Conservation (phyloP, 805 yeast species). For the Cyberlindnera subsufficiens region DNA sequence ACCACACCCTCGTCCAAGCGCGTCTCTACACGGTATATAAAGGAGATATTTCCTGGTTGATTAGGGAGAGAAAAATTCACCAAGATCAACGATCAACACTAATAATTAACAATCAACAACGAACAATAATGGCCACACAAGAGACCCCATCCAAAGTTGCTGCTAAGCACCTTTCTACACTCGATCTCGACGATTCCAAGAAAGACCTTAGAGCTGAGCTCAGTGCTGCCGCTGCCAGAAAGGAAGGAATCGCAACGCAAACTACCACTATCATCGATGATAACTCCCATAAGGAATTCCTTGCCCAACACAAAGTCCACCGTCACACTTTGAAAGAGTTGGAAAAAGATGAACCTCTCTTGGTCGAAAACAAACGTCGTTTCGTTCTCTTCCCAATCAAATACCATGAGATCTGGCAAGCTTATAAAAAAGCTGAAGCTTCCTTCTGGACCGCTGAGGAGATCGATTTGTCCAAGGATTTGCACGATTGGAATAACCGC, state of each 20-base stretch:
- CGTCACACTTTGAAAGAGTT: slow-evolving; percentile 66
- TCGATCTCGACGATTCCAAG: slow-evolving; percentile 42
- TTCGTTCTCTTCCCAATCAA: slow-evolving; percentile 94
- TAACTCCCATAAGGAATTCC: slow-evolving; percentile 47
- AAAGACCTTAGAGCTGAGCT: slow-evolving; percentile 38
- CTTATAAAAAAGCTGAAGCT: slow-evolving; percentile 98
- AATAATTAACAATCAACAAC: too few relatives aligned
- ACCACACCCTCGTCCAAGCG: too few relatives aligned
- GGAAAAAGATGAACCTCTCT: slow-evolving; percentile 87
- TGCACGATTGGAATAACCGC: slow-evolving; percentile 85
- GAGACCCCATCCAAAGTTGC: slow-evolving; percentile 70
- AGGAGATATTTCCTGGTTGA: too few relatives aligned
- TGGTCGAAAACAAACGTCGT: slow-evolving; percentile 78
- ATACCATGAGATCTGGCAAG: slow-evolving; percentile 98
- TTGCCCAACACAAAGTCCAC: slow-evolving; percentile 58
- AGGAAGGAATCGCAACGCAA: slow-evolving; percentile 21
- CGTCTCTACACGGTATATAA: too few relatives aligned
- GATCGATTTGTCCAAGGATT: slow-evolving; percentile 89
- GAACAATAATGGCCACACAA: slow-evolving; percentile 33
- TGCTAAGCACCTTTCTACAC: slow-evolving; percentile 47
- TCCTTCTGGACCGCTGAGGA: slow-evolving; percentile 99
- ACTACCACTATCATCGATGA: slow-evolving; percentile 14
- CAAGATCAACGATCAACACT: too few relatives aligned
- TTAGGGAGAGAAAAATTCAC: too few relatives aligned
- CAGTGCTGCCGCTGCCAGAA: slow-evolving; percentile 34